Conservation (phyloP, 805 yeast genomes). For the Teunomyces kruisii region DNA sequence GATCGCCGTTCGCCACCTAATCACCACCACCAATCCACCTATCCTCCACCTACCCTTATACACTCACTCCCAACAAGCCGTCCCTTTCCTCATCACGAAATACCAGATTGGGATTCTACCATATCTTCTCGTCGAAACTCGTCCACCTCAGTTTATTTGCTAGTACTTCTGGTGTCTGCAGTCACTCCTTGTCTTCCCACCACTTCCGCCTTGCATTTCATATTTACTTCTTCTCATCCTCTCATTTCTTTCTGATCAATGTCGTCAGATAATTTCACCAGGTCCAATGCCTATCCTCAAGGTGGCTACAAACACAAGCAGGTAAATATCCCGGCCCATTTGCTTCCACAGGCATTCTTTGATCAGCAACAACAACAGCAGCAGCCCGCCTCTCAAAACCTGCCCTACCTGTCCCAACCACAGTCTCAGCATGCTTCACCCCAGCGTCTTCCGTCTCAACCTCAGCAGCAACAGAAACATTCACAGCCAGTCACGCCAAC, state of each 20-base stretch:
- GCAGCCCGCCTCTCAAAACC: not conserved
- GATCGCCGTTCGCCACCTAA: not conserved
- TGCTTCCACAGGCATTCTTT: conserved; percentile 14
- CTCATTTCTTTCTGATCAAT: not conserved
- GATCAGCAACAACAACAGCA: conserved; percentile 6
- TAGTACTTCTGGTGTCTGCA: not conserved
- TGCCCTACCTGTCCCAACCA: not conserved
- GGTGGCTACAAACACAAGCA: conserved; percentile 3
- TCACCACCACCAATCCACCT: not conserved
- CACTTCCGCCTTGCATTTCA: not conserved
- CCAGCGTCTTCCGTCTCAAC: not conserved
- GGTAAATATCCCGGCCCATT: conserved; percentile 16
- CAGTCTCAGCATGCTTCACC: not conserved
- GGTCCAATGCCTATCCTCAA: conserved; percentile 4
- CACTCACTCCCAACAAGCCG: not conserved
- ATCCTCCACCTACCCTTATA: no score
- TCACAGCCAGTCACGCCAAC: not conserved
- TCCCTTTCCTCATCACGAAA: no score
- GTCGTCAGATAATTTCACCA: conserved; percentile 1
- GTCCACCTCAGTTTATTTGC: not conserved
- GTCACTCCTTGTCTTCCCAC: not conserved
- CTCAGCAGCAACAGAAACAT: not conserved
- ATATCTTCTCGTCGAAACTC: not conserved
- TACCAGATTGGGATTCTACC: no score
- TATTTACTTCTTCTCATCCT: conserved; percentile 1